A percentile compares a stretch with the other conserved stretches of the same genome.
Conservation (phyloP, 139 green algal species). For the Tetraselmis striata region DNA sequence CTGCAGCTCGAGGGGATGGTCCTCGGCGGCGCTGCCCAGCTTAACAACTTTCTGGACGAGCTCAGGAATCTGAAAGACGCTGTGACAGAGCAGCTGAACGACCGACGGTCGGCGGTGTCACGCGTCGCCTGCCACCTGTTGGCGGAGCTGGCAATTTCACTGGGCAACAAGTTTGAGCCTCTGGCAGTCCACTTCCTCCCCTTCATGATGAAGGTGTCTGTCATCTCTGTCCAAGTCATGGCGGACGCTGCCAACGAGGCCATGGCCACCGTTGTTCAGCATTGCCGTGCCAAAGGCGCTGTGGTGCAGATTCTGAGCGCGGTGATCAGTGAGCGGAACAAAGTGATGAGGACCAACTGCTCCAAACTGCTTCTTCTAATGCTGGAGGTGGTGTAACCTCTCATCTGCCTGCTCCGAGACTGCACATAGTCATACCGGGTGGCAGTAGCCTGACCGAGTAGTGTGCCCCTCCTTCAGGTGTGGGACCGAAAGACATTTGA, state of each 20-base stretch:
- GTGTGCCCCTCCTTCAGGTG: no score
- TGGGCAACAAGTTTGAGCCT: constrained; percentile 46
- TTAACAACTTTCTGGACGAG: constrained; percentile 22
- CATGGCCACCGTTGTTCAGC: constrained; percentile 31
- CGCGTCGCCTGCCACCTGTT: constrained; percentile 60
- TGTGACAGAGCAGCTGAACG: constrained; percentile 38
- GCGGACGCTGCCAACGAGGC: constrained; percentile 54
- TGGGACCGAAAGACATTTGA: constrained; percentile 36
- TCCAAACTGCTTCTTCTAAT: not conserved
- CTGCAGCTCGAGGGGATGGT: constrained; percentile 60
- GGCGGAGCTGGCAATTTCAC: constrained; percentile 36
- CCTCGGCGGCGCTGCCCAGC: constrained; percentile 37
- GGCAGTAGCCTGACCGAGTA: no score
- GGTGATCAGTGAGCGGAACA: not conserved
- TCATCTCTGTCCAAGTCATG: constrained; percentile 77
- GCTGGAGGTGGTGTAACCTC: not conserved
- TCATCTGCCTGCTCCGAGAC: no score
- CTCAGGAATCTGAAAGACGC: not conserved
- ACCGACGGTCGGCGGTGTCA: constrained; percentile 54
- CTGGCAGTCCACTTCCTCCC: constrained; percentile 44
- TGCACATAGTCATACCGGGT: no score
- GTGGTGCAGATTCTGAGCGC: not conserved
- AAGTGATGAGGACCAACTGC: not conserved
- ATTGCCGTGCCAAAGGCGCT: constrained; percentile 31
- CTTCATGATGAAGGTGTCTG: constrained; percentile 58